phyloP scores from a whole-genome alignment of 2,329 filamentous ascomycete species.

The Cladosporium sp. region DNA sequence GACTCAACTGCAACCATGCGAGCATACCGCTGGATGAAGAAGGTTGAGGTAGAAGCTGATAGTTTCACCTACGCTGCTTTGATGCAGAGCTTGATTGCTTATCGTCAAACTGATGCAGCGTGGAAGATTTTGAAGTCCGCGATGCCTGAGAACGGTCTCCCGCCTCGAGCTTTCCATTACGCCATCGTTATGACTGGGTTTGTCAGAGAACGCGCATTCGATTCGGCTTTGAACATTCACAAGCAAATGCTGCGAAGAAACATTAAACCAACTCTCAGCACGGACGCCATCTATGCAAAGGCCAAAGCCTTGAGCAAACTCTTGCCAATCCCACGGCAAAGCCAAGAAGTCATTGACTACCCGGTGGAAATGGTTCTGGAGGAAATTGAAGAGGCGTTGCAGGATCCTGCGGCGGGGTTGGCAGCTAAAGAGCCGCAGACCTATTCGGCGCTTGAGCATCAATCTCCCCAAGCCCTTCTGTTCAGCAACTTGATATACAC shows the following conservation, averaged over 20 bases:
- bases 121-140: conserved; percentile 48
- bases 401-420: conserved; percentile 36
- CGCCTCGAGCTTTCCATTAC: conserved; percentile 47
- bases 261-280: conserved; percentile 39
- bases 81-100: conserved; percentile 53
- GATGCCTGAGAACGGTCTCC: conserved; percentile 46
- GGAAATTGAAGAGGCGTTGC: conserved; percentile 19
- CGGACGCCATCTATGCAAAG: conserved; percentile 39
- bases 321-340: conserved; percentile 29
- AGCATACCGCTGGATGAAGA: conserved; percentile 53
- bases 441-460: neutral
- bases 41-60: conserved; percentile 48
- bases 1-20: conserved; percentile 51
- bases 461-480: conserved; percentile 37
- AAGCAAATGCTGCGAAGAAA: conserved; percentile 37
- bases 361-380: conserved; percentile 32
- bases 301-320: conserved; percentile 35
- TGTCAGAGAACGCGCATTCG: conserved; percentile 34
- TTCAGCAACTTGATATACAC: conserved; percentile 54
- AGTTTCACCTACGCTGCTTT: conserved; percentile 56
- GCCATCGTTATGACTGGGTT: conserved; percentile 51
- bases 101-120: conserved; percentile 52
- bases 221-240: conserved; percentile 49
- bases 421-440: conserved; percentile 39
- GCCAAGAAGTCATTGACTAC: conserved; percentile 13